A percentile compares a stretch with the other conserved stretches of the same genome.
Evolutionary conservation across 345 rosid species (phyloP).

Genomic region (Conringia planisiliqua): DNA sequence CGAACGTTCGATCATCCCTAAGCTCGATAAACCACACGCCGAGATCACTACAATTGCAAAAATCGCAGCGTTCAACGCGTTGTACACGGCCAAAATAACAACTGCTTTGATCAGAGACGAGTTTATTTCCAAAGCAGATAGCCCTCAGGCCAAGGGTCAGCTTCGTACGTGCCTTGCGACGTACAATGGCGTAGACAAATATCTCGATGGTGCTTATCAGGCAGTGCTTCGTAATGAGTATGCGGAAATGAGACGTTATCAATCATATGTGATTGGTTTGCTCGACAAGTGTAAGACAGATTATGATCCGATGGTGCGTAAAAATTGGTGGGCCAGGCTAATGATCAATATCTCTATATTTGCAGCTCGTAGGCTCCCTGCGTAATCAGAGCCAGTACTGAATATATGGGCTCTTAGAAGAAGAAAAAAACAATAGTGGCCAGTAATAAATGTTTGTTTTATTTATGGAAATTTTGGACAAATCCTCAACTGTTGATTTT

Average conservation of each 20-base stretch:
- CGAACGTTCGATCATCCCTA: neutral
- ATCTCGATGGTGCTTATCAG: neutral
- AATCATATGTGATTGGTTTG: neutral
- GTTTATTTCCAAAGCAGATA: neutral
- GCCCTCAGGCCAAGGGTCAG: neutral
- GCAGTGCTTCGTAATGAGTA: neutral
- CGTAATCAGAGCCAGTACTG: too few species aligned
- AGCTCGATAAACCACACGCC: neutral
- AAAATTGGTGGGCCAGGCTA: neutral
- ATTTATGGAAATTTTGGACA: too few species aligned
- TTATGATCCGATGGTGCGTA: neutral
- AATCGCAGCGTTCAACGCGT: neutral
- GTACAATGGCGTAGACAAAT: neutral
- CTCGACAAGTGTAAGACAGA: neutral
- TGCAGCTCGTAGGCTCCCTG: neutral
- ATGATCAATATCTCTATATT: neutral
- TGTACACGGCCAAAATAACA: neutral
- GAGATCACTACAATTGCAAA: neutral
- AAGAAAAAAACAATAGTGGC: too few species aligned
- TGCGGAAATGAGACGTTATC: slow-evolving; percentile 7
- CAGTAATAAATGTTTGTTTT: too few species aligned
- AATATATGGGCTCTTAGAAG: too few species aligned
- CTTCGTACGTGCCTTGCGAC: neutral
- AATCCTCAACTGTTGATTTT: too few species aligned
- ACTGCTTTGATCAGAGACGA: neutral